Evolutionary conservation across 169 alveolate genomes (phyloP).

Genomic region (Plasmodium knowlesi): DNA sequence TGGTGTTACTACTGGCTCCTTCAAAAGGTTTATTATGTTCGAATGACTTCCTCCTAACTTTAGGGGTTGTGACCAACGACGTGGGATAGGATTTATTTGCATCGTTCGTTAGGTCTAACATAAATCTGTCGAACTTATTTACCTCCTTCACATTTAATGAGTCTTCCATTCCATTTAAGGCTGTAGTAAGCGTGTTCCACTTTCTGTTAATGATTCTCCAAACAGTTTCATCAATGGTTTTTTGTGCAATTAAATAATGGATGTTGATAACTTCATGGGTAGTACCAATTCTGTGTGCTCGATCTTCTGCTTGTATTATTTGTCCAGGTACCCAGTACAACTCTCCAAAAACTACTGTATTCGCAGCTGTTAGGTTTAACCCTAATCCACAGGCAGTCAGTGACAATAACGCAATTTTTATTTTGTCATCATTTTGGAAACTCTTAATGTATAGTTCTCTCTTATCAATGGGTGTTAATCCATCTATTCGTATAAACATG

Average conservation of each 20-base stretch:
- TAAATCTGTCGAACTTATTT: conserved; percentile 50
- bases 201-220: conserved; percentile 86
- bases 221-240: conserved; percentile 86
- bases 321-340: conserved; percentile 98
- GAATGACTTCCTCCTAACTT: conserved; percentile 30
- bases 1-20: neutral
- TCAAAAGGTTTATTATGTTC: conserved; percentile 20
- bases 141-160: conserved; percentile 69
- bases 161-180: conserved; percentile 81
- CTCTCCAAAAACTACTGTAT: conserved; percentile 98
- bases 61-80: conserved; percentile 44
- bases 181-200: conserved; percentile 86
- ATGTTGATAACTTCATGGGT: conserved; percentile 84
- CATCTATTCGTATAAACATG: conserved; percentile 95
- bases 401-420: conserved; percentile 93
- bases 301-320: conserved; percentile 97
- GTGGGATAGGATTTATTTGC: conserved; percentile 67
- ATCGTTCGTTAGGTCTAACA: conserved; percentile 60
- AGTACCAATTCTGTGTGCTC: conserved; percentile 97
- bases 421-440: conserved; percentile 89
- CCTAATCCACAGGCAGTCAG: conserved; percentile 97
- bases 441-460: conserved; percentile 92
- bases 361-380: conserved; percentile 95
- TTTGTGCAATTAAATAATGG: conserved; percentile 90
- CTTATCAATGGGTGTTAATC: conserved; percentile 89